Conservation (phyloP, 441 rosid genomes). For the Pelargonium cotyledonis region DNA sequence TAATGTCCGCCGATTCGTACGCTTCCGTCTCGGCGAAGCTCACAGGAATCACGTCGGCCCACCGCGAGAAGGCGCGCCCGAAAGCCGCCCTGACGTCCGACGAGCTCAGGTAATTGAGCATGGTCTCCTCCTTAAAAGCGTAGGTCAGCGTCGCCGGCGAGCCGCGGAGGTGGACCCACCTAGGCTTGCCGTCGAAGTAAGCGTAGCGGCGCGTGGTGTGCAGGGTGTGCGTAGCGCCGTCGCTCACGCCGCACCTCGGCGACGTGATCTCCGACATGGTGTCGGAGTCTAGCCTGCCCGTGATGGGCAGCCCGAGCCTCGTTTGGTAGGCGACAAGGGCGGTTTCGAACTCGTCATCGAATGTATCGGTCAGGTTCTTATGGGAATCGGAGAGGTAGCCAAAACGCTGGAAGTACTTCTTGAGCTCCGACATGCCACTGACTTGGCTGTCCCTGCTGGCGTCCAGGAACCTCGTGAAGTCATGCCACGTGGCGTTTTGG, state of each 20-base stretch:
- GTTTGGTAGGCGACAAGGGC: slow-evolving; percentile 42
- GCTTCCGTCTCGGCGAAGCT: slow-evolving; percentile 47
- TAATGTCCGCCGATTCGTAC: slow-evolving; percentile 60
- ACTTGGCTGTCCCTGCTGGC: slow-evolving; percentile 53
- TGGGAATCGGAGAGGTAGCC: slow-evolving; percentile 62
- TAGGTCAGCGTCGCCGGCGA: too few relatives aligned
- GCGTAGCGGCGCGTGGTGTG: slow-evolving; percentile 31
- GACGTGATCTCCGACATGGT: slow-evolving; percentile 37
- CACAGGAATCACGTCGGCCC: slow-evolving; percentile 71
- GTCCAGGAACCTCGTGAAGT: slow-evolving; percentile 49
- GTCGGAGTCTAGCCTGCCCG: slow-evolving; percentile 47
- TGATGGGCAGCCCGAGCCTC: slow-evolving; percentile 41
- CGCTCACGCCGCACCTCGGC: slow-evolving; percentile 59
- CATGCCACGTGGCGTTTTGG: background rate
- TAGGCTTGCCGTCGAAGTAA: too few relatives aligned
- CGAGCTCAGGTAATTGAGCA: too few relatives aligned
- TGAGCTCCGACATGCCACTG: slow-evolving; percentile 72
- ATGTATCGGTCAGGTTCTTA: slow-evolving; percentile 38
- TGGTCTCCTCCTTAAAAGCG: too few relatives aligned
- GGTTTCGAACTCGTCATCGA: slow-evolving; percentile 32
- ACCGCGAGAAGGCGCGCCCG: slow-evolving; percentile 45
- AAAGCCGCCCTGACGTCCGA: slow-evolving; percentile 17
- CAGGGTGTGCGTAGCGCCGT: slow-evolving; percentile 28
- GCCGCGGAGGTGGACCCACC: too few relatives aligned
- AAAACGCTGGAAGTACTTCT: slow-evolving; percentile 63